These are phyloP conservation scores for Penicillium sp. DNA, from an alignment of 2,329 filamentous ascomycete species.

Conservation along the genomic window DNA sequence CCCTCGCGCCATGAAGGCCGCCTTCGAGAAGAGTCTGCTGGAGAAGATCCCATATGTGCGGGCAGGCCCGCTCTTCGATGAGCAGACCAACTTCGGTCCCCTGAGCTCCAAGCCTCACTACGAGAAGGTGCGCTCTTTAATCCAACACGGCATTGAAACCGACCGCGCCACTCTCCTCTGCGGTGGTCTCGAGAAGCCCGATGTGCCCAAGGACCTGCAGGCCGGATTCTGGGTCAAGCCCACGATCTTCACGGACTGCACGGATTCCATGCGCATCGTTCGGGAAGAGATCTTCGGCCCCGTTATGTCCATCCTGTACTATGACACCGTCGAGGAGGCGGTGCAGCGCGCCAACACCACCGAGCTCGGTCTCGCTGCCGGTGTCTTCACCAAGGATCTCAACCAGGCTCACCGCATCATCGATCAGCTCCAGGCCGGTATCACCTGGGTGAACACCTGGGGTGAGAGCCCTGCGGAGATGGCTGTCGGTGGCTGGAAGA, in stretches of 20 bases:
- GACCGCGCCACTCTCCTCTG: conserved; percentile 75
- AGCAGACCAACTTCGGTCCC: conserved; percentile 78
- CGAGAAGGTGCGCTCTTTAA: conserved; percentile 77
- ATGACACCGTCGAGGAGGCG: conserved; percentile 69
- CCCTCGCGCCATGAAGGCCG: conserved; percentile 63
- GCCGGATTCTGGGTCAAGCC: conserved; percentile 82
- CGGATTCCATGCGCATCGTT: conserved; percentile 76
- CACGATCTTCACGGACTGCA: conserved; percentile 85
- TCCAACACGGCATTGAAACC: conserved; percentile 69
- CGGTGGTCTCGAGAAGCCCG: conserved; percentile 67
- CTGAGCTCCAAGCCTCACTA: conserved; percentile 73
- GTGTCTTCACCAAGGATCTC: conserved; percentile 77
- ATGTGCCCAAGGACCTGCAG: conserved; percentile 52
- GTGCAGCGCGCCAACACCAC: conserved; percentile 75
- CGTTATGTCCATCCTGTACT: conserved; percentile 78
- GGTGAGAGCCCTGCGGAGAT: conserved; percentile 91
- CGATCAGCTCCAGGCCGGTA: conserved; percentile 73
- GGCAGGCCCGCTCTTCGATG: conserved; percentile 71
- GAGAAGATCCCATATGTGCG: conserved; percentile 71
- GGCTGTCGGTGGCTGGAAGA: conserved; percentile 90
- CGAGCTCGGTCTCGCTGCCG: conserved; percentile 76
- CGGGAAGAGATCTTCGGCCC: conserved; percentile 87
- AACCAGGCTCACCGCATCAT: conserved; percentile 73
- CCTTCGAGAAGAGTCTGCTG: conserved; percentile 69
- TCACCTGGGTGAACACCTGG: conserved; percentile 93